A percentile compares a stretch with the other conserved stretches of the same genome.
These are phyloP conservation scores for Sungouiozyma ichnusensis DNA, from an alignment of 805 yeast genomes.

Conservation along the genomic window DNA sequence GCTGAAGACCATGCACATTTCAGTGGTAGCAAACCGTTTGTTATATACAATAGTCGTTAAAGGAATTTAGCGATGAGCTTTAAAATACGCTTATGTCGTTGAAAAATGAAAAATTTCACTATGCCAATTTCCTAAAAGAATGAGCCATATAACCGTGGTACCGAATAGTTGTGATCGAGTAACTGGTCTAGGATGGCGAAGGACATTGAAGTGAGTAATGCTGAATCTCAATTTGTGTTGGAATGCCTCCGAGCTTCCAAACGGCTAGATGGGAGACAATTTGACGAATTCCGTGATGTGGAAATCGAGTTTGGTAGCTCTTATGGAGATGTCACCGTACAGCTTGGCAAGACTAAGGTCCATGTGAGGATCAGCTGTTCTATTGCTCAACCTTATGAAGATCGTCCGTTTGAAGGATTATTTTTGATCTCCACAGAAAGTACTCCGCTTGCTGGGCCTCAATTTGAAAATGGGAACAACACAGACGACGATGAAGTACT, in stretches of 20 bases:
- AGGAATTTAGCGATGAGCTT: neutral
- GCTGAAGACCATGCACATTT: too few relatives aligned
- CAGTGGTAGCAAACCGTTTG: too few relatives aligned
- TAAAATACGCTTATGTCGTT: neutral
- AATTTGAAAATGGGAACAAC: slow-evolving; percentile 61
- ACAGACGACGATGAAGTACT: slow-evolving; percentile 73
- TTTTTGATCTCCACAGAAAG: slow-evolving; percentile 79
- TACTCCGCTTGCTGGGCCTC: slow-evolving; percentile 81
- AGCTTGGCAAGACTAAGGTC: slow-evolving; percentile 56
- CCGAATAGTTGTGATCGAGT: too few relatives aligned
- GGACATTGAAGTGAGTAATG: slow-evolving; percentile 48
- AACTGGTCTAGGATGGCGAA: slow-evolving; percentile 42
- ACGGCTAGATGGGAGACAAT: slow-evolving; percentile 61
- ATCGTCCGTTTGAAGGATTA: slow-evolving; percentile 87
- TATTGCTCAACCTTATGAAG: slow-evolving; percentile 72
- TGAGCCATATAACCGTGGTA: too few relatives aligned
- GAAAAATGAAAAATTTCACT: neutral
- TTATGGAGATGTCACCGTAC: slow-evolving; percentile 72
- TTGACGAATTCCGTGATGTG: slow-evolving; percentile 55
- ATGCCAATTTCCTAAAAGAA: neutral
- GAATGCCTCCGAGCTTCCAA: slow-evolving; percentile 52
- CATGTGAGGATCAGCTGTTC: slow-evolving; percentile 54
- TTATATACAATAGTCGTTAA: too few relatives aligned
- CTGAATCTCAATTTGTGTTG: slow-evolving; percentile 52
- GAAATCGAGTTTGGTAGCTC: slow-evolving; percentile 56